Evolutionary conservation across 2,329 filamentous ascomycete species (phyloP).

Genomic region (Ceratocystiopsis minuta): DNA sequence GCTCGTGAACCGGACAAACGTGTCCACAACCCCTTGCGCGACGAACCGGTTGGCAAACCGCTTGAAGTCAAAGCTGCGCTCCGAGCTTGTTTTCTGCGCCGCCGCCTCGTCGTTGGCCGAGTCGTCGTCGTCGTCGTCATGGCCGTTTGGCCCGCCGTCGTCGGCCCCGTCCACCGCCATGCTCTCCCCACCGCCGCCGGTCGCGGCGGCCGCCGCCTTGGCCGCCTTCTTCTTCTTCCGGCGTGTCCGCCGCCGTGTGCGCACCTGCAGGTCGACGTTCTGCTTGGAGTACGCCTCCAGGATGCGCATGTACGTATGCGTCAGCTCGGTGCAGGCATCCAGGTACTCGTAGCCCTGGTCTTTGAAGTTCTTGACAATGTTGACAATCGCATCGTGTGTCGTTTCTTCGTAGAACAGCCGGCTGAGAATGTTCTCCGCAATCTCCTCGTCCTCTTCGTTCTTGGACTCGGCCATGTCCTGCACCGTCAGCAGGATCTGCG

Average conservation of each 20-base stretch:
- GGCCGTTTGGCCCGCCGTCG: conserved; percentile 10
- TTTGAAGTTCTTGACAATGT: conserved; percentile 71
- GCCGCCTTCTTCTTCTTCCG: conserved; percentile 52
- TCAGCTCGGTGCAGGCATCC: conserved; percentile 76
- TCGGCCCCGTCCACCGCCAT: conserved; percentile 27
- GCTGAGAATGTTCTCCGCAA: conserved; percentile 90
- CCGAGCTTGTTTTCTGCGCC: conserved; percentile 53
- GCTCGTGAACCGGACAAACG: conserved; percentile 62
- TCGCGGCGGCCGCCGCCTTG: conserved; percentile 13
- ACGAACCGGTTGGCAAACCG: conserved; percentile 68
- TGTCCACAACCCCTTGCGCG: conserved; percentile 71
- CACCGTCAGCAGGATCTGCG: conserved; percentile 79
- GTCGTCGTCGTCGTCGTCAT: conserved; percentile 44
- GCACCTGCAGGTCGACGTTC: conserved; percentile 83
- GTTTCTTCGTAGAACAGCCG: conserved; percentile 97
- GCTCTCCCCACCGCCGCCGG: conserved; percentile 30
- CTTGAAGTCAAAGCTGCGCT: conserved; percentile 87
- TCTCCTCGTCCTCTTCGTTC: conserved; percentile 88
- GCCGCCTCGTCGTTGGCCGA: conserved; percentile 53
- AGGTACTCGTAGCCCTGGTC: conserved; percentile 88
- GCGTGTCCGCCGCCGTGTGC: conserved; percentile 56
- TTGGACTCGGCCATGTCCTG: conserved; percentile 78
- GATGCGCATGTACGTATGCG: conserved; percentile 82
- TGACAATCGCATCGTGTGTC: conserved; percentile 73
- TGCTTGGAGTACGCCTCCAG: conserved; percentile 88